Conservation (phyloP, 306 rosid genomes). For the Glycine tomentella region DNA sequence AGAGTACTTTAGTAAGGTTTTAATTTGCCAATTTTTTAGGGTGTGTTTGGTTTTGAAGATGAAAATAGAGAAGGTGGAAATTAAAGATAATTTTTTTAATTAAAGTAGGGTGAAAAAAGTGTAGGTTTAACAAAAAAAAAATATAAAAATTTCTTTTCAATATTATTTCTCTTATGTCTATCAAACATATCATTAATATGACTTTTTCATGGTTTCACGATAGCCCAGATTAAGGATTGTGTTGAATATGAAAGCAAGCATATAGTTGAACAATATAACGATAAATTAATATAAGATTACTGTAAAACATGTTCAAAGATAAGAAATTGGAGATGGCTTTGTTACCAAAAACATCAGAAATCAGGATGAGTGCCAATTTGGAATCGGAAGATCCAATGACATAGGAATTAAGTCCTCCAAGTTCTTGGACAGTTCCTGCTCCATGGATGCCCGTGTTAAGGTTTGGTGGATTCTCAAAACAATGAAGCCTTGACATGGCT, state of each 20-base stretch:
- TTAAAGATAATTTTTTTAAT: too few relatives aligned
- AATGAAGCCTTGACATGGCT: constrained; percentile 53
- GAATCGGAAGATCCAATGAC: constrained; percentile 56
- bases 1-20: neutral
- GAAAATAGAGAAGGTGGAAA: too few relatives aligned
- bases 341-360: constrained; percentile 62
- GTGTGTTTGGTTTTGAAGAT: too few relatives aligned
- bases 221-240: neutral
- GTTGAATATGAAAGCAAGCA: neutral
- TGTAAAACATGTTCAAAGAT: neutral
- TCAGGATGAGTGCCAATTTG: constrained; percentile 56
- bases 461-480: constrained; percentile 54
- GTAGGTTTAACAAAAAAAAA: too few relatives aligned
- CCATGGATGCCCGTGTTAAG: constrained; percentile 47
- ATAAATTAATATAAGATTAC: neutral
- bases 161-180: too few relatives aligned
- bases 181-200: neutral
- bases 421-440: constrained; percentile 47
- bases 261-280: neutral
- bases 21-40: neutral
- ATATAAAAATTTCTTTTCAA: too few relatives aligned
- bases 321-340: neutral
- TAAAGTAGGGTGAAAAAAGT: too few relatives aligned
- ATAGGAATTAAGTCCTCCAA: constrained; percentile 57
- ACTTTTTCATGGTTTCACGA: neutral